Conservation (phyloP, 306 rosid genomes). For the Malus fusca region DNA sequence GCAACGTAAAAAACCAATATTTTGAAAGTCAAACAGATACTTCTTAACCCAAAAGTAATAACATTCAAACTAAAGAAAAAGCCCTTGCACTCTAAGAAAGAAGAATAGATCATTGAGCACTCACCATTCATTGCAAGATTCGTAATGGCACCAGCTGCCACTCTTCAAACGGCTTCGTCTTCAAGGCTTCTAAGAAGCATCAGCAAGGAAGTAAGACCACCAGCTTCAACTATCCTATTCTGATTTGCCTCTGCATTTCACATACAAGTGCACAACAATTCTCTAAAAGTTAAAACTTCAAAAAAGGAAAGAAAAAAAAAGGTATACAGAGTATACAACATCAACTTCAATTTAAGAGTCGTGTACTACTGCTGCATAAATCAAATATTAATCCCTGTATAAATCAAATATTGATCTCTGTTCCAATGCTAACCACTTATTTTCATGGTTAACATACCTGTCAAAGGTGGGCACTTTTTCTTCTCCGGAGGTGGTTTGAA, state of each 20-base stretch:
- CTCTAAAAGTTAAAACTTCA: background rate
- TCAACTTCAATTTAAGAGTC: background rate
- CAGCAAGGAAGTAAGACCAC: conserved; percentile 88
- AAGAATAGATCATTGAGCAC: conserved; percentile 1
- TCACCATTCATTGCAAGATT: conserved; percentile 97
- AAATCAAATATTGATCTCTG: too few species aligned
- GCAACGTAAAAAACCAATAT: conserved; percentile 14
- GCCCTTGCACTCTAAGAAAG: conserved; percentile 2
- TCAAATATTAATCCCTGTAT: background rate
- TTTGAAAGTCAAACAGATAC: background rate
- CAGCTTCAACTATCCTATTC: conserved; percentile 89
- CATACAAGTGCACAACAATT: conserved; percentile 19
- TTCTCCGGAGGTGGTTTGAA: conserved; percentile 95
- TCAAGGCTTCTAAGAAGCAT: conserved; percentile 93
- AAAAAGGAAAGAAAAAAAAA: background rate
- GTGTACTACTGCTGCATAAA: background rate
- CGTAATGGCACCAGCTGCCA: conserved; percentile 98
- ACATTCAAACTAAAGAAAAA: conserved; percentile 14
- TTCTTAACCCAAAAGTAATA: conserved; percentile 8
- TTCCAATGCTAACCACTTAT: too few species aligned
- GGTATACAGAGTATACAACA: background rate
- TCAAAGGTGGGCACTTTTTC: conserved; percentile 79
- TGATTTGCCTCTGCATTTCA: conserved; percentile 76
- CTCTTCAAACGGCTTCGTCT: conserved; percentile 92
- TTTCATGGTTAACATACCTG: conserved; percentile 32